A percentile compares a stretch with the other conserved stretches of the same genome.
Evolutionary conservation across 139 green algal genomes (phyloP).

Genomic region (Asterochloris sp.): DNA sequence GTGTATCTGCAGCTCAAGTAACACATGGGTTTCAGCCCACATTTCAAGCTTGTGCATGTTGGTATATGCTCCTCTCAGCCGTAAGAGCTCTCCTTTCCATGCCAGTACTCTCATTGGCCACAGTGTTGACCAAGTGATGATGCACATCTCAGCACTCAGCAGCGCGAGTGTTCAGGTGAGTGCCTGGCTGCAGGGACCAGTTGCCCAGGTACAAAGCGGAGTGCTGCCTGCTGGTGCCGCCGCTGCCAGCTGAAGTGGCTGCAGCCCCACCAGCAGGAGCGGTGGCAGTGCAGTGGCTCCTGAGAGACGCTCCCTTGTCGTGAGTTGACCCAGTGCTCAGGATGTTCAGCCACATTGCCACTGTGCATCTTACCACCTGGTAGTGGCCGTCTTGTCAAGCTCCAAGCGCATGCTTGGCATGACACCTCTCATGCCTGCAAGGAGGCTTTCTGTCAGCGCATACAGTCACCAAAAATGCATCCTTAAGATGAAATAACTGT

Average conservation of each 20-base stretch:
- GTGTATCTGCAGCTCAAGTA: background rate
- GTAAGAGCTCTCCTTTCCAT: background rate
- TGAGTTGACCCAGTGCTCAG: background rate
- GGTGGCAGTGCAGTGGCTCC: slow-evolving; percentile 5
- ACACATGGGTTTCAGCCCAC: background rate
- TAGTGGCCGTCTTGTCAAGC: background rate
- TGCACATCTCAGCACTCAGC: background rate
- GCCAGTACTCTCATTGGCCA: background rate
- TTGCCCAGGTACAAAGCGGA: slow-evolving; percentile 5
- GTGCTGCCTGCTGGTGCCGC: slow-evolving; percentile 6
- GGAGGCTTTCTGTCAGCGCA: background rate
- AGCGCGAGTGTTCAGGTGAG: background rate
- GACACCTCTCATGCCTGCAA: background rate
- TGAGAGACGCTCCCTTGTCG: slow-evolving; percentile 6
- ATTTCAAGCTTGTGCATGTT: background rate
- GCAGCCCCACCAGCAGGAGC: background rate
- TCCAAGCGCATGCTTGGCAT: background rate
- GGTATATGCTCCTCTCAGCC: background rate
- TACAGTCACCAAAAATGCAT: background rate
- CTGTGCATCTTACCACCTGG: background rate
- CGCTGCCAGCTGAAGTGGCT: background rate
- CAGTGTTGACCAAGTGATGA: background rate
- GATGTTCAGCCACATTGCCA: background rate
- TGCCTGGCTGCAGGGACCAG: background rate
- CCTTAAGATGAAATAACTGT: background rate